A percentile compares a stretch with the other conserved stretches of the same genome.
Conservation (phyloP, 139 green algal genomes). For the Pleodorina starrii region DNA sequence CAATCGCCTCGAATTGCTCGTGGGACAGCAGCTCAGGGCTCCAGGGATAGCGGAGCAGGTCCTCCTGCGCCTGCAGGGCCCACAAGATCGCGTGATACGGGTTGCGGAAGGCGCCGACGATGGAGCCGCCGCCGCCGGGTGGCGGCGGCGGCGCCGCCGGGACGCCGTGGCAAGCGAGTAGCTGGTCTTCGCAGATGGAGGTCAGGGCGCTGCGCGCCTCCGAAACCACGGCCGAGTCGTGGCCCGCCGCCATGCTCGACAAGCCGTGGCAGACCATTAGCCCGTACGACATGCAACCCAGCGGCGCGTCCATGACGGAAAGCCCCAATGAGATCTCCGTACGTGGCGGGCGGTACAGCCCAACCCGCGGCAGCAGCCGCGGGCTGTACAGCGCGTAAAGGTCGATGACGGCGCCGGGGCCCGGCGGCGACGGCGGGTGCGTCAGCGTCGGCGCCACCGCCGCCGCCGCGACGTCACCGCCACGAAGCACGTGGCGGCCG, state of each 20-base stretch:
- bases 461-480: not conserved
- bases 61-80: slow-evolving; percentile 43
- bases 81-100: slow-evolving; percentile 47
- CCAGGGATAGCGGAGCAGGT: slow-evolving; percentile 38
- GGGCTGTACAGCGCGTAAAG: slow-evolving; percentile 11
- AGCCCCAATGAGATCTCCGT: not conserved
- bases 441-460: not conserved
- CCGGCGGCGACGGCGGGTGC: not conserved
- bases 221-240: not conserved
- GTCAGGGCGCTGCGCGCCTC: not conserved
- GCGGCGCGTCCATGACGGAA: slow-evolving; percentile 11
- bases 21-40: slow-evolving; percentile 30
- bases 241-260: not conserved
- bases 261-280: not conserved
- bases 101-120: slow-evolving; percentile 36
- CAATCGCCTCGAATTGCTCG: slow-evolving; percentile 43
- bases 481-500: slow-evolving; percentile 30
- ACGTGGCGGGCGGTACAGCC: not conserved
- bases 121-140: not conserved
- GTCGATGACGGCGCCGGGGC: not conserved
- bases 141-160: not conserved
- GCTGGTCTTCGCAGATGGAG: slow-evolving; percentile 12
- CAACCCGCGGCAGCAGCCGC: slow-evolving; percentile 17
- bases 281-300: slow-evolving; percentile 22
- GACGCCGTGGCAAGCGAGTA: slow-evolving; percentile 14